Conservation (phyloP, 1,284 basidiomycete genomes). For the Bjerkandera adusta region DNA sequence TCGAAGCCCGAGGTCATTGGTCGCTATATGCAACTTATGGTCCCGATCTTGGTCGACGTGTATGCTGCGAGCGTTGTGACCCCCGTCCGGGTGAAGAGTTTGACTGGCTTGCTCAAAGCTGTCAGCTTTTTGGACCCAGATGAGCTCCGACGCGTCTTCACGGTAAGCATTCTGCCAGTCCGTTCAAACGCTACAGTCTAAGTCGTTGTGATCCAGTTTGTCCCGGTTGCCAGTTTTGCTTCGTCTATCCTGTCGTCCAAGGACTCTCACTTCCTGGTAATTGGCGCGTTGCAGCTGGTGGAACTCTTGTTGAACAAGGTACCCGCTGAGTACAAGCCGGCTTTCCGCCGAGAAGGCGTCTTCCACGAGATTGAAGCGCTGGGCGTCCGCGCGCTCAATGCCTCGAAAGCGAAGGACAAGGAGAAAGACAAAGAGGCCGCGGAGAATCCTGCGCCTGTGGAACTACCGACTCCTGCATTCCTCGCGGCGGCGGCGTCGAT, state of each 20-base stretch:
- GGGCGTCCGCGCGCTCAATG: conserved; percentile 58
- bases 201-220: conserved; percentile 50
- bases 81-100: conserved; percentile 82
- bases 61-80: conserved; percentile 91
- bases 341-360: conserved; percentile 91
- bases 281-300: conserved; percentile 86
- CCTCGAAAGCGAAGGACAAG: conserved; percentile 54
- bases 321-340: conserved; percentile 79
- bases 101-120: conserved; percentile 86
- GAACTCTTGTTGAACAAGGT: conserved; percentile 85
- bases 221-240: conserved; percentile 89
- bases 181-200: background rate
- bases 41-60: conserved; percentile 92
- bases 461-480: conserved; percentile 28
- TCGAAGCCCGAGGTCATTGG: conserved; percentile 75
- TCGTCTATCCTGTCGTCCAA: conserved; percentile 90
- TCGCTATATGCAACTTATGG: conserved; percentile 81
- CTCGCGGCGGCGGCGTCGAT: conserved; percentile 33
- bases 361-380: conserved; percentile 87
- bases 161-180: conserved; percentile 44
- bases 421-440: conserved; percentile 45
- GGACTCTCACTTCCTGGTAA: conserved; percentile 83
- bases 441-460: conserved; percentile 35
- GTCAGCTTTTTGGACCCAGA: conserved; percentile 82
- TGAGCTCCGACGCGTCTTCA: conserved; percentile 72